Evolutionary conservation across 768 basidiomycete species (phyloP), one percentile per base, ranked within the genome.

Genomic region (Calocera viscosa): DNA sequence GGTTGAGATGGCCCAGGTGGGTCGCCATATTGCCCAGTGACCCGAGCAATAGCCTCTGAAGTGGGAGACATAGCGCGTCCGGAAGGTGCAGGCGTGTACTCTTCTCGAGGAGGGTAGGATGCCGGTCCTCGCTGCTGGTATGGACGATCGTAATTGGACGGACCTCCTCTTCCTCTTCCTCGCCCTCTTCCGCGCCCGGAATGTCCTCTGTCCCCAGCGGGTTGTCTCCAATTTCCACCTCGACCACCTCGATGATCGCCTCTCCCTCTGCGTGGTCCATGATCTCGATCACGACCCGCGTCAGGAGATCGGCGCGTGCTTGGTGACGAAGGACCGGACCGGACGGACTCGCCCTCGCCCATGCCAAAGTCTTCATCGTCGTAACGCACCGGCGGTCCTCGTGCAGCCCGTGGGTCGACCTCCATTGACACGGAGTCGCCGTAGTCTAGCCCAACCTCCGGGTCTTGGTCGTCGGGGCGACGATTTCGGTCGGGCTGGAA

Each of bases 341-440:
- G 53, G 8, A 60, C 53, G 30, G 53, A 16, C 53, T 60, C 53
- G 19, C 14, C 53, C 7, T 60, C 53, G 11, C 14, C 53, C 53
- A 60, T 60, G 2, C 53, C 53, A 19, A 60, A 60, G 53, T 60
- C 53, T 14, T 60, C 53, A 26, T 60, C 53, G 53, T 60, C 53
- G 22, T 60, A 60, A 8, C 30, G 24, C 26, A 60, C 30, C 30
- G 53, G 53, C 24, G 53, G 53, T 2, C 53, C 53, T 26, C 53
- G 53, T 11, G 53, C 30, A 28, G 53, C 53, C 11, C 24, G 53
- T 22, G 30, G 53, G 30, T 60, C 53, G 53, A 32, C 24, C 5
- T 26, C 53, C 30, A 32, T 12, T 3, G 30, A 12, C 11, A 26
- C 8, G 19, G 53, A 60, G 53, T 60, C 53, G 24, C 30, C 53